Percentiles rank a stretch among this genome's conserved stretches.
These are phyloP conservation scores for Cryptosporidium sp. DNA, from an alignment of 169 alveolate species.

Conservation along the genomic window DNA sequence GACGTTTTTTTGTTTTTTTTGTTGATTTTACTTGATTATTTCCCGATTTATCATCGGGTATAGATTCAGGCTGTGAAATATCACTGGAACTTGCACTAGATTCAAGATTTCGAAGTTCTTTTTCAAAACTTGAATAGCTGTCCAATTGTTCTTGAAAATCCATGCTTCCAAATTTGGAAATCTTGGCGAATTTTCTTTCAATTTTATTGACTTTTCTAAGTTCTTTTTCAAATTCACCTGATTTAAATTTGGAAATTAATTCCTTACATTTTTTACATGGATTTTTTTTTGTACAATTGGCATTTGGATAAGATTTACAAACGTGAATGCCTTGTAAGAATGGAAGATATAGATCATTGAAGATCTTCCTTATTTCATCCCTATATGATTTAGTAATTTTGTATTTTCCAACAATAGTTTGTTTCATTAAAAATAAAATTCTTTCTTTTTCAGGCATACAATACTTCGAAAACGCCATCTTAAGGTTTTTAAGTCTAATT, in stretches of 20 bases:
- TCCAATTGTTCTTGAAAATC: not conserved
- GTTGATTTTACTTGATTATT: not conserved
- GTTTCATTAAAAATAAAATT: constrained; percentile 2
- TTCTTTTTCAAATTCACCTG: constrained; percentile 5
- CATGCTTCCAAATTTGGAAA: not conserved
- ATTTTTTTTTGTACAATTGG: not conserved
- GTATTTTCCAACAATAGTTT: constrained; percentile 21
- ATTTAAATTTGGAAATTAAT: not conserved
- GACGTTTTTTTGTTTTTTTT: not conserved
- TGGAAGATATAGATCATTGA: not conserved
- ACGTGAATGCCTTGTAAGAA: not conserved
- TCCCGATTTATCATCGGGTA: not conserved
- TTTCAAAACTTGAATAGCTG: not conserved
- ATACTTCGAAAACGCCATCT: constrained; percentile 13
- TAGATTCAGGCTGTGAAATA: not conserved
- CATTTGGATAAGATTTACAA: not conserved
- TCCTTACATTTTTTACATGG: constrained; percentile 11
- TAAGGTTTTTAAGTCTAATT: constrained; percentile 14
- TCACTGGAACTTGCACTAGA: not conserved
- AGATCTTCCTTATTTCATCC: not conserved
- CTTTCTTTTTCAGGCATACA: constrained; percentile 18
- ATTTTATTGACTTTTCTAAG: not conserved
- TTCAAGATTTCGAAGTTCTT: not conserved
- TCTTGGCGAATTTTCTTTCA: not conserved
- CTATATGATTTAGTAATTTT: not conserved